Base-by-base conservation (phyloP, 1,284 basidiomycete genomes). In the Tilletia setariae region DNA sequence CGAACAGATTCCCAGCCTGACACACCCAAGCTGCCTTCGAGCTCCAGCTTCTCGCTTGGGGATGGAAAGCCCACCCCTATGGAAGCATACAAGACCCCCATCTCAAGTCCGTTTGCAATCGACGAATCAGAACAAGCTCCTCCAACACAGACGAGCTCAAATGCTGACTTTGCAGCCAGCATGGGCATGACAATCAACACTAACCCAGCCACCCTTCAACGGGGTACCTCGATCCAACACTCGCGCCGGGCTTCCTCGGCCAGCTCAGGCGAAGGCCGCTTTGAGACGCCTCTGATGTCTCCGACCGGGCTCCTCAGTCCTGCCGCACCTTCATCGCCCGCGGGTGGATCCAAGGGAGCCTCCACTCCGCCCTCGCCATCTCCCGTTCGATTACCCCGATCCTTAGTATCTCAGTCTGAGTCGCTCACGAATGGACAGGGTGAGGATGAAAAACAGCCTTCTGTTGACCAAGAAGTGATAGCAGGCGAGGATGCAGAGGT, bases 281-380 rank as follows among this genome's bases (percentile, higher is more conserved):
- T 32, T 21, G 56, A 16, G 28, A 61, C 56, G 16, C 56, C 56
- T 9, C 19, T 61, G 15, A 61, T 61, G 56, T 61, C 56, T 15
- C 56, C 56, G 19, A 32, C 56, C 32, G 56, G 35, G 3, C 28
- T 61, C 4, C 15, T 9, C 7, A 19, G 30, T 25, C 28, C 35
- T 11, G 35, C 35, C 11, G 35, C 35, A 40, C 35, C 35, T 40
- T 4, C 35, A 4, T 40, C 35, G 11, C 35, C 35, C 11, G 35
- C 11, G 4, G 35, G 35, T 11, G 35, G 35, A n/a, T n/a, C n/a
- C 35, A 11, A 40, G 4, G 11, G 11, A 40, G 35, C 6, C 6
- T 40, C 35, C 35, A 40, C 35, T 11, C 35, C 35, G 11, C 35
- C 35, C 35, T 40, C 35, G 35, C 35, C 35, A 6, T 40, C 35